A percentile compares a stretch with the other conserved stretches of the same genome.
These are phyloP conservation scores for Penicillium sp. DNA, from an alignment of 2,329 filamentous ascomycete species.

Conservation along the genomic window DNA sequence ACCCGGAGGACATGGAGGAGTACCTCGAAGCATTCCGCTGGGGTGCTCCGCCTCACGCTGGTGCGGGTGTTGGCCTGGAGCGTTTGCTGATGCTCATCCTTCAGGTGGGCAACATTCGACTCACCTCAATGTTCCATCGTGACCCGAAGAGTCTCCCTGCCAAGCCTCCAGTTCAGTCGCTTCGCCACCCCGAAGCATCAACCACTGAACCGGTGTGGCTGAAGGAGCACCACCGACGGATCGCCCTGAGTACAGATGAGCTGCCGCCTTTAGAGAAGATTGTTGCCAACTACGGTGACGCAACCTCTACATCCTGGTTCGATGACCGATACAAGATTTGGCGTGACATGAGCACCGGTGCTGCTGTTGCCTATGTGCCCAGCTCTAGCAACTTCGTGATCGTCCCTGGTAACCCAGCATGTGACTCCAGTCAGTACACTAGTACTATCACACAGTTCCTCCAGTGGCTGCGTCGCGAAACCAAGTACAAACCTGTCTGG, in stretches of 20 bases:
- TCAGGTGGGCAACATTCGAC: slow-evolving; percentile 83
- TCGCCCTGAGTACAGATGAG: slow-evolving; percentile 50
- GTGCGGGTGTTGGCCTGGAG: slow-evolving; percentile 86
- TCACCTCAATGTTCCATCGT: slow-evolving; percentile 82
- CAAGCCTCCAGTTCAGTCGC: slow-evolving; percentile 59
- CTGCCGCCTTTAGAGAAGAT: slow-evolving; percentile 79
- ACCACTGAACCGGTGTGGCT: slow-evolving; percentile 71
- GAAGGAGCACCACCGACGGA: slow-evolving; percentile 37
- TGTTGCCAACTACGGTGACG: slow-evolving; percentile 93
- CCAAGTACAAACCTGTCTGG: slow-evolving; percentile 79
- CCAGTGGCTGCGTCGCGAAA: slow-evolving; percentile 70
- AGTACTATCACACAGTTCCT: slow-evolving; percentile 74
- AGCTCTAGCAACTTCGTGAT: slow-evolving; percentile 73
- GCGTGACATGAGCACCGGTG: slow-evolving; percentile 76
- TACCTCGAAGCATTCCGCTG: slow-evolving; percentile 87
- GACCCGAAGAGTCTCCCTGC: slow-evolving; percentile 84
- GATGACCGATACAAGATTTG: slow-evolving; percentile 87
- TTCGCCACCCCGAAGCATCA: slow-evolving; percentile 87
- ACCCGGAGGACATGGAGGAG: slow-evolving; percentile 82
- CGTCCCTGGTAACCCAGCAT: slow-evolving; percentile 83
- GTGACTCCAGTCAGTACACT: slow-evolving; percentile 73
- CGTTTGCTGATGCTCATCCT: slow-evolving; percentile 84
- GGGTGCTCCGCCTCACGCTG: slow-evolving; percentile 85
- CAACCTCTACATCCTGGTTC: slow-evolving; percentile 90
- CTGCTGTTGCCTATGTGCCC: slow-evolving; percentile 79